Percentiles rank a stretch among this genome's conserved stretches.
Conservation (phyloP, 352 stramenopile genomes). For the Pseudoperonospora humuli region DNA sequence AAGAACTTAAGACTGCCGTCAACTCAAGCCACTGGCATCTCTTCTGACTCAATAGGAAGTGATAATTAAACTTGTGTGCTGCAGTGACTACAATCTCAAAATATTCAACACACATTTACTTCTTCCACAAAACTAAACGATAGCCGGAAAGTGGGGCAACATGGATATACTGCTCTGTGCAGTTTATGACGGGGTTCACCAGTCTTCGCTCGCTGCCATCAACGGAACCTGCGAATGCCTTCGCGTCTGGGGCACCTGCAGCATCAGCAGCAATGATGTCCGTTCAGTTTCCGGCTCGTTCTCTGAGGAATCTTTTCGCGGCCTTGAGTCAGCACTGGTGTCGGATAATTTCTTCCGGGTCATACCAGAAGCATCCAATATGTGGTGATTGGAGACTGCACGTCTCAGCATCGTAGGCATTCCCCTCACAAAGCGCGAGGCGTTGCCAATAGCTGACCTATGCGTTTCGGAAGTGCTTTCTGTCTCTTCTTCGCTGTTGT, state of each 20-base stretch:
- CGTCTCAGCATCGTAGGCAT: conserved; percentile 52
- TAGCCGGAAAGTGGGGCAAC: too few species aligned
- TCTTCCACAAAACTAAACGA: too few species aligned
- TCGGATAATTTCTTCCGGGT: conserved; percentile 24
- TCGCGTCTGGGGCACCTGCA: conserved; percentile 45
- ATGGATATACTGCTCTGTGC: background rate
- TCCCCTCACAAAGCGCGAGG: conserved; percentile 50
- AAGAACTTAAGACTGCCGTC: too few species aligned
- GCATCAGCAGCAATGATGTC: conserved; percentile 57
- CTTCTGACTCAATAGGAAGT: too few species aligned
- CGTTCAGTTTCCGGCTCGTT: conserved; percentile 35
- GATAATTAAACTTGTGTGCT: too few species aligned
- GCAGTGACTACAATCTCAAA: too few species aligned
- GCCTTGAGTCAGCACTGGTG: conserved; percentile 15
- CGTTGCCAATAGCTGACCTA: conserved; percentile 21
- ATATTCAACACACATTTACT: too few species aligned
- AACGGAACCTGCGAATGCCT: conserved; percentile 50
- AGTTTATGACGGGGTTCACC: conserved; percentile 9
- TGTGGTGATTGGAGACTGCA: conserved; percentile 27
- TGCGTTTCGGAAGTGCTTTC: conserved; percentile 3
- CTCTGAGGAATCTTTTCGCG: conserved; percentile 15
- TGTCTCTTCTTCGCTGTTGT: conserved; percentile 6
- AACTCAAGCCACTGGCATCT: too few species aligned
- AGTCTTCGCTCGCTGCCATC: conserved; percentile 42
- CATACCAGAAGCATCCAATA: conserved; percentile 1